Conservation (phyloP, 352 stramenopile species). For the Pythium chondricola region DNA sequence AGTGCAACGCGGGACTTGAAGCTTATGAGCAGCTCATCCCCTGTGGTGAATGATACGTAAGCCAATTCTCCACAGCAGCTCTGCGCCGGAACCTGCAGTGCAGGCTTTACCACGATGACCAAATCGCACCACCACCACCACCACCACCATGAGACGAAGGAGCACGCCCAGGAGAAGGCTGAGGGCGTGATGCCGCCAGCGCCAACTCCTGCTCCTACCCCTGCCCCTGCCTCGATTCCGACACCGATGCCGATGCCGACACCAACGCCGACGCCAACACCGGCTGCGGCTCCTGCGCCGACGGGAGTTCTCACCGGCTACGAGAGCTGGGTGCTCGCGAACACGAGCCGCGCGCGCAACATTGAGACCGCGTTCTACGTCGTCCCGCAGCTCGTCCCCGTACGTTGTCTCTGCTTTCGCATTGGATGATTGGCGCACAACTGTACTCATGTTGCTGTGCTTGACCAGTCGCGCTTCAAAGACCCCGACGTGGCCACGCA, state of each 20-base stretch:
- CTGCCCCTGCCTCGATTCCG: neutral
- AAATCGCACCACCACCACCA: constrained; percentile 13
- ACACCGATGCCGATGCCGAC: constrained; percentile 11
- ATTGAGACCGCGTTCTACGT: constrained; percentile 77
- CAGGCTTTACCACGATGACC: neutral
- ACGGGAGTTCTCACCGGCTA: constrained; percentile 32
- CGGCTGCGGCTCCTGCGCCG: constrained; percentile 1
- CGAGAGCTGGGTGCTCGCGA: constrained; percentile 55
- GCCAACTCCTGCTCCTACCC: neutral
- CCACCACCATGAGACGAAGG: constrained; percentile 16
- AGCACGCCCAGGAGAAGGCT: neutral
- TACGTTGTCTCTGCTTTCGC: too few relatives aligned
- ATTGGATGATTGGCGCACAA: too few relatives aligned
- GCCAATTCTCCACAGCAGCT: constrained; percentile 1
- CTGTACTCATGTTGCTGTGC: too few relatives aligned
- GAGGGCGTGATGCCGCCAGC: constrained; percentile 5
- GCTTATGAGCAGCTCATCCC: neutral
- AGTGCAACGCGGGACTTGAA: constrained; percentile 14
- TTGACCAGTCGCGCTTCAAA: constrained; percentile 33
- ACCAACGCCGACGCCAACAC: neutral
- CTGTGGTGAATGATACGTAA: constrained; percentile 12
- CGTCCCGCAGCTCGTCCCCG: constrained; percentile 69
- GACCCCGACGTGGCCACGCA: constrained; percentile 67
- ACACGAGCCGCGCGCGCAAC: constrained; percentile 61
- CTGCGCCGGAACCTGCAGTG: neutral